Conservation (phyloP, 257 asterid genomes). For the Solanum sitiens region DNA sequence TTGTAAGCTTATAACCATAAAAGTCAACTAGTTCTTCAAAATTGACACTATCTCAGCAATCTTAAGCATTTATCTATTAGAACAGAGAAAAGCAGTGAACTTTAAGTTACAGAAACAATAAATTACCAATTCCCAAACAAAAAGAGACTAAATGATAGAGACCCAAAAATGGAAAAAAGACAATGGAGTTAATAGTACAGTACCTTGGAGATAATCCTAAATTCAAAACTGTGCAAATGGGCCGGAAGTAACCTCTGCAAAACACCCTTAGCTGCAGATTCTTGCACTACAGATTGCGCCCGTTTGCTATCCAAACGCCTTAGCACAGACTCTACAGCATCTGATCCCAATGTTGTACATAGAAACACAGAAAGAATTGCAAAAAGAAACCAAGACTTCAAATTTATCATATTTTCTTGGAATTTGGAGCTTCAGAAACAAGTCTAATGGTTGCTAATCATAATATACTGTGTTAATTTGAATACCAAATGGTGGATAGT, state of each 20-base stretch:
- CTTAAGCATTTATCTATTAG: neutral
- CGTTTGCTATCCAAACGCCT: slow-evolving; percentile 44
- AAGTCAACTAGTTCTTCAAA: neutral
- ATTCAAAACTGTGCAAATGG: slow-evolving; percentile 54
- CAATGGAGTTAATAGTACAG: neutral
- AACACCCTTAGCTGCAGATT: slow-evolving; percentile 76
- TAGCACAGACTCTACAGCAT: slow-evolving; percentile 36
- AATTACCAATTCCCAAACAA: neutral
- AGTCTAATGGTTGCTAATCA: neutral
- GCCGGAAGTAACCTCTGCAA: slow-evolving; percentile 75
- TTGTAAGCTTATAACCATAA: neutral
- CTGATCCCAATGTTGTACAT: slow-evolving; percentile 24
- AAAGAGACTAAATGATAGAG: neutral
- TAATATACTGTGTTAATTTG: neutral
- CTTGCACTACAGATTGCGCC: slow-evolving; percentile 48
- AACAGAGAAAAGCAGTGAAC: neutral
- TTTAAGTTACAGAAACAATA: neutral
- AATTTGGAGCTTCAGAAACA: neutral
- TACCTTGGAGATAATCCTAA: slow-evolving; percentile 65
- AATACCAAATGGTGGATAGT: neutral
- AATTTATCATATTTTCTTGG: slow-evolving; percentile 10
- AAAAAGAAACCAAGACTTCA: slow-evolving; percentile 7
- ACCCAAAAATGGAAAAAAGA: neutral
- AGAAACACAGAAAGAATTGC: slow-evolving; percentile 9
- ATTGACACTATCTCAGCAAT: neutral